Evolutionary conservation across 345 rosid species (phyloP), one percentile per base, ranked within the genome.

Genomic region (Brassica juncea): DNA sequence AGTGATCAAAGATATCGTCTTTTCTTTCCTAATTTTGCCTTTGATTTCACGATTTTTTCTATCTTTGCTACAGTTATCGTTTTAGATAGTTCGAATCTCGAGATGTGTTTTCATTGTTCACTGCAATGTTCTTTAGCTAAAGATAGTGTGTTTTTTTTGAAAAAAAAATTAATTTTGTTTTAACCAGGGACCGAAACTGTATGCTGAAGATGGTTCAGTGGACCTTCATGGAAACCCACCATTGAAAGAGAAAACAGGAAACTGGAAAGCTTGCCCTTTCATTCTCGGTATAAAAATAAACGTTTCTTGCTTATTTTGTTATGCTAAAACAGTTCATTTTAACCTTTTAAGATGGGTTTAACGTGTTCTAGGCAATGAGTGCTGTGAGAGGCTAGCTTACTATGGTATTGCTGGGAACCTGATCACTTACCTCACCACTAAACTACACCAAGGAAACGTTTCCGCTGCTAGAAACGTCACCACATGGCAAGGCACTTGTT

Each of bases 401-500:
- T 77, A 77, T 31, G 84, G 71, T 3, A 82, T 82, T 10, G 74
- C 78, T 5, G 69, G 54, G 63, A 82, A 82, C 57, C 67, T 82
- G 44, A 65, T 77, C 31, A 77, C 75, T n/a, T 77, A 82, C 68
- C 65, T 77, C 64, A 70, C 73, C 6, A 73, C 34, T 6, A 66
- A 77, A 30, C 30, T 77, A 27, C 79, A 74, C 6, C 71, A 82
- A 32, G 32, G 68, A 0, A 77, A 68, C 44, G 75, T 74, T 11
- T 52, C 82, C 28, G 90, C 90, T 0, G 83, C 85, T 44, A 87
- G 82, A 37, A 82, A 85, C 31, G 93, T 89, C 74, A 83, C 83
- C 28, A 89, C 82, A 39, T 88, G 93, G 92, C 85, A 88, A 1
- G 93, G 96, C 3, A 84, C 88, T 1, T 86, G 92, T 71, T 89